These are phyloP conservation scores for Rhizopogon vulgaris DNA, from an alignment of 768 basidiomycete species.

Conservation along the genomic window DNA sequence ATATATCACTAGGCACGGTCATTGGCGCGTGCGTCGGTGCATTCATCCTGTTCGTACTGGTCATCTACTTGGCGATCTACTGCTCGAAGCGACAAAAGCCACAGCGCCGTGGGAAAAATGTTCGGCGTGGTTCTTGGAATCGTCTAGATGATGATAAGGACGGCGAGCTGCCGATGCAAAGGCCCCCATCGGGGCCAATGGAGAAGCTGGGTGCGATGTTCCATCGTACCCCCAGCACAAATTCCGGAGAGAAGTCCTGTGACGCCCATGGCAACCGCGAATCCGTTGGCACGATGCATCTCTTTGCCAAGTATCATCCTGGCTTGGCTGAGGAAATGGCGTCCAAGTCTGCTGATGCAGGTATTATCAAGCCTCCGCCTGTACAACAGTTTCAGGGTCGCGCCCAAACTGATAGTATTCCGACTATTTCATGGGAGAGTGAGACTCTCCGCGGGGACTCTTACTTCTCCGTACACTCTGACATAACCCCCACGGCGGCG, in stretches of 20 bases:
- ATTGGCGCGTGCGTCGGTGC: conserved; percentile 61
- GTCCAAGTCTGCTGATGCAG: conserved; percentile 20
- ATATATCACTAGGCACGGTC: conserved; percentile 40
- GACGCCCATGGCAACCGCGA: conserved; percentile 31
- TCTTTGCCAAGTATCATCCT: conserved; percentile 58
- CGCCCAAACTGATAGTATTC: conserved; percentile 29
- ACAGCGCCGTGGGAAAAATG: neutral
- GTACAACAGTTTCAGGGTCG: conserved; percentile 40
- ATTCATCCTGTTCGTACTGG: conserved; percentile 41
- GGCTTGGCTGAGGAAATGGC: conserved; percentile 49
- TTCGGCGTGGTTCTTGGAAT: conserved; percentile 42
- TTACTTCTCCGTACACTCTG: conserved; percentile 39
- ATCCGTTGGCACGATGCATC: conserved; percentile 24
- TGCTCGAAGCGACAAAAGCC: conserved; percentile 39
- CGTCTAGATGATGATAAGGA: conserved; percentile 49
- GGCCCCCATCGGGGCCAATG: conserved; percentile 38
- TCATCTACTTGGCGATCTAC: conserved; percentile 48
- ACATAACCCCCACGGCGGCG: conserved; percentile 43
- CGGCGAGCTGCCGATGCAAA: conserved; percentile 32
- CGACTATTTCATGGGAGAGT: conserved; percentile 47
- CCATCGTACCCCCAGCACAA: conserved; percentile 48
- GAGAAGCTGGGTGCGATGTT: conserved; percentile 60
- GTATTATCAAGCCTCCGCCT: conserved; percentile 24
- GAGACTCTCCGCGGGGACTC: conserved; percentile 41
- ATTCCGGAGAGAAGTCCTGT: conserved; percentile 41